Evolutionary conservation across 495 filamentous ascomycete genomes (phyloP), one percentile per base, ranked within the genome.

Genomic region (Hyaloscypha hepaticicola): DNA sequence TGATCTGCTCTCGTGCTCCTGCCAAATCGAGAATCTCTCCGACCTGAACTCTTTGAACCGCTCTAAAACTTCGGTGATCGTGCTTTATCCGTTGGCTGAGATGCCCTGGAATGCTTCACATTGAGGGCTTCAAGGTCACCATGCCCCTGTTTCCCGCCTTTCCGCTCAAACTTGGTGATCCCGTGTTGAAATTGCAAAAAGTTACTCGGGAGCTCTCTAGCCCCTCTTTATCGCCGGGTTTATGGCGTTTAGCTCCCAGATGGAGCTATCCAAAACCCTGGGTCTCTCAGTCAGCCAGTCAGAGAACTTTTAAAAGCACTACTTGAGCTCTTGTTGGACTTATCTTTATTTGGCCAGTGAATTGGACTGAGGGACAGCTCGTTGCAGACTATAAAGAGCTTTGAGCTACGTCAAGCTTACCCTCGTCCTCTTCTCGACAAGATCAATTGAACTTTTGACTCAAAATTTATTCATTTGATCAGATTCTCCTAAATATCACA

Each of bases 41-140:
- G n/a, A n/a, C n/a, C n/a, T n/a, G n/a, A n/a, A n/a, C n/a, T n/a
- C n/a, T n/a, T n/a, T n/a, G n/a, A n/a, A n/a, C n/a, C n/a, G n/a
- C n/a, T n/a, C n/a, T n/a, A n/a, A n/a, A n/a, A n/a, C n/a, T n/a
- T n/a, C 38, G 38, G 14, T 45, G 38, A 45, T 59, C 58, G 50
- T 38, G 58, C 27, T 60, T 26, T 41, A 49, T 48, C 58, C 48
- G 58, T 60, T 60, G 58, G 58, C 21, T 28, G 41, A 60, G 34
- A 27, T 14, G 19, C 27, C 50, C 16, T 45, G 38, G 38, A 45
- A 45, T 4, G 6, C 38, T 11, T 14, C 38, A 45, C 11, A 45
- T 45, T 45, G 16, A 11, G 38, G 4, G 38, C 14, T 28, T 45
- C 4, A 5, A 45, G 33, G 28, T 1, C 25, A 16, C 28, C 24